Base-by-base conservation (phyloP, 2,329 filamentous ascomycete genomes). In the Venturia oleaginea region DNA sequence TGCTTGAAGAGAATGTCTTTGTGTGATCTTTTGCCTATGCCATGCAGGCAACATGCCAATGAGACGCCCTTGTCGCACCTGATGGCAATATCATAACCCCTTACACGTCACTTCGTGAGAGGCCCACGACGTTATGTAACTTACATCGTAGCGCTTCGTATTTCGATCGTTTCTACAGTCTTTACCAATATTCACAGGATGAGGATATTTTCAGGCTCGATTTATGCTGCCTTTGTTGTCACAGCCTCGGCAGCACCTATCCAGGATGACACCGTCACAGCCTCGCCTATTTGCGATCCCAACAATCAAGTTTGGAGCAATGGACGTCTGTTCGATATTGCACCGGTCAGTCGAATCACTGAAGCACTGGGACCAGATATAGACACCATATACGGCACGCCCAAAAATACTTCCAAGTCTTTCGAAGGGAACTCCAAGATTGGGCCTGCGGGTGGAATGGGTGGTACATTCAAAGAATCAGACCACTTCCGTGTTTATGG, bases 401-500 rank as follows among this genome's bases (percentile, higher is more conserved):
- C 51, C 15, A 57, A 34, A 34, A n/a, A 17, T 22, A 57, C 30
- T 10, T 30, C 51, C 4, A 57, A 57, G 15, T 5, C 30, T n/a
- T 57, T 57, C 51, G 27, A 57, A n/a, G 51, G 51, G 34, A 57
- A 57, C 11, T 32, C 48, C 4, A 57, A 37, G 30, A 57, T 57
- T n/a, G 27, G 51, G 32, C 46, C 46, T 6, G n/a, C 46, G 15
- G 48, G 11, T 57, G 51, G 30, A n/a, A 10, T 15, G 27, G 27
- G 51, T 15, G 51, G 51, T 11, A 17, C 3, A 2, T 57, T 57
- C 27, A 57, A 57, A 27, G 51, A 57, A 22, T 57, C 51, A 4
- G 51, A 74, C 3, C 77, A 78, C 66, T 78, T 79, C 69, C 76
- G 76, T 38, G 68, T 78, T 30, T 78, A 77, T 64, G 71, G 71